Evolutionary conservation across 371 early-diverging fungal species (phyloP), one percentile per base, ranked within the genome.

Genomic region (Actinomucor elegans): DNA sequence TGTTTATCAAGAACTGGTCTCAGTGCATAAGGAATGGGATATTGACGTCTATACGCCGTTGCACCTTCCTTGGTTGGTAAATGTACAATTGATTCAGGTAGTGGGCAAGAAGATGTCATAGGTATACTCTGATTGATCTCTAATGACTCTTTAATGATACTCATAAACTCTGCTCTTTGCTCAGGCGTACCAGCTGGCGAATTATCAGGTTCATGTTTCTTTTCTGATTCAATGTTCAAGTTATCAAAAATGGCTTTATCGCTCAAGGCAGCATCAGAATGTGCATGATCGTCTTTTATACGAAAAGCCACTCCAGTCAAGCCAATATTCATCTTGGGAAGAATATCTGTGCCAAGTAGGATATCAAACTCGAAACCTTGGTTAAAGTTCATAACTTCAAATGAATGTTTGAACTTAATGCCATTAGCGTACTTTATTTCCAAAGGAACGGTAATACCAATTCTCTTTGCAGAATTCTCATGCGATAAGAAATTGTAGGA

Each of bases 361-460:
- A 48, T 10, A 21, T 42, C 40, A 43, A 35, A 48, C 0, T 33
- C 27, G 4, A 26, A 3, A 27, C 21, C 24, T 27, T 45, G 12
- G 12, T 43, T 43, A 14, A 56, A 56, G 1, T 48, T 31, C 10
- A 48, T n/a, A 5, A 56, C 11, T n/a, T 56, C 56, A 42, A 42
- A 48, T 10, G 9, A 8, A 35, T 57, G 51, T 17, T 46, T 5
- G 18, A 40, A 40, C 14, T 6, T 1, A 6, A 33, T 42, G 9
- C 41, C 21, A 36, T 41, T 45, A 5, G 31, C 23, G 46, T 54
- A 54, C 4, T 35, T 45, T 9, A 36, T 0, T 12, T 18, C 31
- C 26, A 54, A 45, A 3, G 31, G 29, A 7, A 27, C n/a, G 0
- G 38, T 45, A 14, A 17, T n/a, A 14, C 56, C 56, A 27, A 56